Base-by-base conservation (phyloP, 192 early-diverging fungal genomes). In the Entophlyctis luteolus region DNA sequence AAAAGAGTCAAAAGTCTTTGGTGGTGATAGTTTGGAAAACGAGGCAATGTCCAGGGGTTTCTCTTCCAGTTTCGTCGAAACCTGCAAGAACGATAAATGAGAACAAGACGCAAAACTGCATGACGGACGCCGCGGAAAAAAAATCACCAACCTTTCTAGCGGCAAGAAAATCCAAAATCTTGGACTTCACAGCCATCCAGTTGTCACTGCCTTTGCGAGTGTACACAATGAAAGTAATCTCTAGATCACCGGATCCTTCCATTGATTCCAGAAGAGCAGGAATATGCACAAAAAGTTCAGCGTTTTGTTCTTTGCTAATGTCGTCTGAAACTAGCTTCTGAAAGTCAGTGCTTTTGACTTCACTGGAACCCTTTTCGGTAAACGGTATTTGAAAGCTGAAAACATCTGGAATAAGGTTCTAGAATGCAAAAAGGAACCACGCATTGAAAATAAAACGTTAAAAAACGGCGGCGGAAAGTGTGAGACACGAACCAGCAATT, bases 391-490 rank as follows among this genome's bases (percentile, higher is more conserved):
- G 71, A 27, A 85, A 68, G 20, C 57, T 53, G 28, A 81, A 80
- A 3, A 86, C 78, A 38, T 84, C 83, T 0, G 89, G 84, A 0
- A 88, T 79, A 22, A 87, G 42, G n/a, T 75, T 62, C 50, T 74
- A 35, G 14, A 33, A 31, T 18, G 48, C 2, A 29, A 50, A 2
- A 1, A 54, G 27, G 14, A 53, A 65, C 33, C 22, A 10, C 14
- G 23, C 20, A n/a, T n/a, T n/a, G n/a, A n/a, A 20, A 31, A 27
- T 33, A 45, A 32, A 18, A 48, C 46, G 20, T 23, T 23, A 57
- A 57, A 12, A 18, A n/a, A 16, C 16, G 10, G 2, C 55, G 22
- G 6, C 45, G 36, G 22, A 59, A 55, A 72, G 23, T n/a, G 48
- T 35, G 47, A 79, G n/a, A 59, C 2, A n/a, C n/a, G n/a, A 16